Base-by-base conservation (phyloP, 2,329 filamentous ascomycete species). In the Fonsecaea erecta region DNA sequence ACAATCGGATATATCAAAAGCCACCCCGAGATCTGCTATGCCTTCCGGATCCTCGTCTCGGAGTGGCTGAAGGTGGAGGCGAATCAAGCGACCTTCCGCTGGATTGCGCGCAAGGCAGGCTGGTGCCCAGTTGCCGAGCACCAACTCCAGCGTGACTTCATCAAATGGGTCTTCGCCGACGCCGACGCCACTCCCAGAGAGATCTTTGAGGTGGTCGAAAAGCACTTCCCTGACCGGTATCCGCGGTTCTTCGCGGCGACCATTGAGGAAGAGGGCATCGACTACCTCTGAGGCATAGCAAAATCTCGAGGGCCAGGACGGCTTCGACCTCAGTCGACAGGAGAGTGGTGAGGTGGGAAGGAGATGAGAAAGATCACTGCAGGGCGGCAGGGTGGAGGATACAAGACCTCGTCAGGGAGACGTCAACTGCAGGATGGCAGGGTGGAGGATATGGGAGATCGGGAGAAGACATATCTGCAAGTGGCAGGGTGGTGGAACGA, bases 101-200 rank as follows among this genome's bases (percentile, higher is more conserved):
- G n/a, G 16, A 35, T 52, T 30, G 26, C 18, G 3, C 56, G 43
- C 26, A 59, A 59, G 56, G 56, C 56, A 12, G 56, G 56, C 56
- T 59, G 43, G 40, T 35, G 28, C n/a, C 40, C 26, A 32, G n/a
- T 11, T 3, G 56, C 30, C 18, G 43, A 59, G 2, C 24, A 35
- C 30, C 24, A 51, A 30, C 28, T 32, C 32, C 26, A 43, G 26
- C 56, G 56, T 9, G 32, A 37, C 8, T 59, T 52, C 56, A 52
- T 59, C 28, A 8, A 43, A 16, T 24, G 48, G 46, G 28, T 34
- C 28, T 59, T 52, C 8, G 11, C 14, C 4, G 26, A 53, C 6
- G 43, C 43, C 43, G 11, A 24, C 9, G 43, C 18, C 21, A 48
- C 43, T 24, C 8, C 43, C 12, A 24, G 2, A 4, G 43, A 48